phyloP scores from a whole-genome alignment of 2,329 filamentous ascomycete species.

The Alternaria dauci region DNA sequence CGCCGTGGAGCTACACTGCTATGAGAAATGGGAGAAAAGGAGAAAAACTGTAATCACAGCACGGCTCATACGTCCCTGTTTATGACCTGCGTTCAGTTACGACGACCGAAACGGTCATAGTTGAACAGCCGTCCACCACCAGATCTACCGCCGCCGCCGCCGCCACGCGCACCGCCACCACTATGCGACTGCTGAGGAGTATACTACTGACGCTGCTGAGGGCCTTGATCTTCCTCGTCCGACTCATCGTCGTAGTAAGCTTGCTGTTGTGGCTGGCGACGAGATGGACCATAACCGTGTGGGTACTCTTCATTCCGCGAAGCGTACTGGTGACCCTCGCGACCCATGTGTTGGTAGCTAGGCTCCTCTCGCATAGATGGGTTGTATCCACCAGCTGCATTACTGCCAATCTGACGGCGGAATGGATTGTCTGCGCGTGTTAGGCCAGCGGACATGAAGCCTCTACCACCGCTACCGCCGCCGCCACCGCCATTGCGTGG shows the following conservation, averaged over 20 bases:
- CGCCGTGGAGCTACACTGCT: not conserved
- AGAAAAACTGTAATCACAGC: not conserved
- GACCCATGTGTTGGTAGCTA: not conserved
- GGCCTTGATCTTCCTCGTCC: not conserved
- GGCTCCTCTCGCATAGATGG: not conserved
- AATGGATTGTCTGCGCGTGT: not conserved
- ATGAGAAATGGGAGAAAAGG: too few relatives aligned
- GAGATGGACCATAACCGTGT: not conserved
- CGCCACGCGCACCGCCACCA: not conserved
- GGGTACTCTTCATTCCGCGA: not conserved
- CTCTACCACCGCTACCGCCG: not conserved
- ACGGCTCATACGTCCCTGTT: not conserved
- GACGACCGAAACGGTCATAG: not conserved
- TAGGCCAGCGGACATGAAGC: not conserved
- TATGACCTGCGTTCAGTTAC: not conserved
- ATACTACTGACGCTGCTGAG: not conserved
- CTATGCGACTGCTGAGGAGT: not conserved
- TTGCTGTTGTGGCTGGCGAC: not conserved
- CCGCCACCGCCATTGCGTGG: not conserved
- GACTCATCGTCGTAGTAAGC: not conserved
- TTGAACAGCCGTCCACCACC: not conserved
- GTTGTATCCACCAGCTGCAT: not conserved
- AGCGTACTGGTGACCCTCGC: not conserved
- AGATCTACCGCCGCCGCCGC: not conserved
- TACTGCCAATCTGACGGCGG: not conserved